Percentiles rank a stretch among this genome's conserved stretches.
These are phyloP conservation scores for Millerozyma acaciae DNA, from an alignment of 805 yeast species.

Conservation along the genomic window DNA sequence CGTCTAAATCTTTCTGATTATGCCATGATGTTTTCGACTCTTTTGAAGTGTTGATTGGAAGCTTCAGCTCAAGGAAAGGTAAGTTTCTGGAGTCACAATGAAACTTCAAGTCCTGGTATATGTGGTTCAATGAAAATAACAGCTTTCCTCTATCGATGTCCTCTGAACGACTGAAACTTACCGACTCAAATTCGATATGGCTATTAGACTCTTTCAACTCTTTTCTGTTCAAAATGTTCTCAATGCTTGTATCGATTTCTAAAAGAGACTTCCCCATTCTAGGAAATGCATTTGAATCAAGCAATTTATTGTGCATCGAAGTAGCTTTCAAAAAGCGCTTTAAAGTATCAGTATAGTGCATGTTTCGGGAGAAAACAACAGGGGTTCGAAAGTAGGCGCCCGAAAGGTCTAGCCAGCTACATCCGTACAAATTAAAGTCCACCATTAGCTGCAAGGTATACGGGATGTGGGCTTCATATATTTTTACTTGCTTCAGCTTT, in stretches of 20 bases:
- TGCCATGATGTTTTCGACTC: conserved; percentile 27
- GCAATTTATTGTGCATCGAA: conserved; percentile 25
- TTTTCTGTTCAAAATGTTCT: conserved; percentile 55
- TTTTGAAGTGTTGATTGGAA: conserved; percentile 12
- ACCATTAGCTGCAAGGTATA: conserved; percentile 69
- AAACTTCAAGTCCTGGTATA: conserved; percentile 55
- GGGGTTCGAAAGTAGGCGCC: conserved; percentile 58
- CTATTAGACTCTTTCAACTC: conserved; percentile 41
- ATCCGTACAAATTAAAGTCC: conserved; percentile 81
- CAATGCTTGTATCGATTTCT: conserved; percentile 69
- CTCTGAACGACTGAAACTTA: conserved; percentile 10
- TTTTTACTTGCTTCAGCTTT: conserved; percentile 5
- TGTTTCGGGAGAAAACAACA: conserved; percentile 19
- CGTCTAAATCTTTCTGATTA: conserved; percentile 25
- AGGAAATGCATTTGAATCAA: conserved; percentile 27
- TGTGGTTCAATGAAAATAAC: conserved; percentile 46
- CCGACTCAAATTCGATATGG: conserved; percentile 49
- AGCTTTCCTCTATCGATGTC: conserved; percentile 17
- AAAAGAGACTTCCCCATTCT: conserved; percentile 61
- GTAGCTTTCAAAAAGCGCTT: conserved; percentile 14
- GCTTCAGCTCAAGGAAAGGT: conserved; percentile 7
- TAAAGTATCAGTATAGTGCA: conserved; percentile 7
- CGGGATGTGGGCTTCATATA: conserved; percentile 79
- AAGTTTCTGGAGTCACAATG: conserved; percentile 44
- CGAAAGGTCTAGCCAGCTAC: conserved; percentile 64